A percentile compares a stretch with the other conserved stretches of the same genome.
These are phyloP conservation scores for Hydrangea macrophylla DNA, from an alignment of 148 eudicot species.

Conservation along the genomic window DNA sequence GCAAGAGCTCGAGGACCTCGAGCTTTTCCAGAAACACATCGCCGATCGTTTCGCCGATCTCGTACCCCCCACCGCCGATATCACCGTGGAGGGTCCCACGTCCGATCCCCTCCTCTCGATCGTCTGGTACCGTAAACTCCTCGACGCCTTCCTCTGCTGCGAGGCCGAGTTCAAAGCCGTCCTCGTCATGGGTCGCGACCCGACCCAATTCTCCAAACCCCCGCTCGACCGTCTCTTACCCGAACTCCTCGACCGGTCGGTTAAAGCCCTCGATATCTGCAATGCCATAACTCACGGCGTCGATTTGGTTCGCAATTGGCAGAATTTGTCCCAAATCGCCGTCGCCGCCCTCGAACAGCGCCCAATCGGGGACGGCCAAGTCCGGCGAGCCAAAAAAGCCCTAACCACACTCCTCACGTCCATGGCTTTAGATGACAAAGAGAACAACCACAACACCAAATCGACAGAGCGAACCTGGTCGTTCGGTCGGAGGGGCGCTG, in stretches of 20 bases:
- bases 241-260: constrained; percentile 62
- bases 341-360: constrained; percentile 54
- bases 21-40: constrained; percentile 60
- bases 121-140: constrained; percentile 67
- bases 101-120: constrained; percentile 48
- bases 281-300: constrained; percentile 74
- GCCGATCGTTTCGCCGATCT: constrained; percentile 63
- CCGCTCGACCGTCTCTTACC: constrained; percentile 71
- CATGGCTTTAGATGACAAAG: constrained; percentile 63
- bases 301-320: constrained; percentile 58
- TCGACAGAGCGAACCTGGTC: constrained; percentile 71
- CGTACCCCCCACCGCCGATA: constrained; percentile 16
- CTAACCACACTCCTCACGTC: constrained; percentile 53
- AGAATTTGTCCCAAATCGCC: constrained; percentile 55
- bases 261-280: constrained; percentile 78
- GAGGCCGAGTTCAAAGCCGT: constrained; percentile 87
- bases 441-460: constrained; percentile 41
- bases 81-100: constrained; percentile 4
- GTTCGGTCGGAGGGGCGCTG: constrained; percentile 51
- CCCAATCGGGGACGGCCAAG: constrained; percentile 79
- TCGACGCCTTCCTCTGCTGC: constrained; percentile 72
- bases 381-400: constrained; percentile 67
- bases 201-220: constrained; percentile 52
- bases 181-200: constrained; percentile 61
- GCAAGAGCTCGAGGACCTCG: constrained; percentile 58